phyloP scores from a whole-genome alignment of 176 grass and related monocot species.

The Puya raimondii region DNA sequence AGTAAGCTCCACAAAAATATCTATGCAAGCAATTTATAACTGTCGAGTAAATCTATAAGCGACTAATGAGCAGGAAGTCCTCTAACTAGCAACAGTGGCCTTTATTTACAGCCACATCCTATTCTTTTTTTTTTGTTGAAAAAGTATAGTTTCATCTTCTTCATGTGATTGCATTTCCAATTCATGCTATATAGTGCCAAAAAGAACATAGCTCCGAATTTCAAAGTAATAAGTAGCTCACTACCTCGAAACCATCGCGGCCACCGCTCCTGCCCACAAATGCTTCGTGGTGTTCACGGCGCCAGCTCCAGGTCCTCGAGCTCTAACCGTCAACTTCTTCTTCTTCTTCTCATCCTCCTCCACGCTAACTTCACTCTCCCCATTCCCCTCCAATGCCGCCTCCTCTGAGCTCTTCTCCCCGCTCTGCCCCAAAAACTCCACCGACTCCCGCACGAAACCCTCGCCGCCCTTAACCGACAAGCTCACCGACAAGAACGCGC shows the following conservation, averaged over 20 bases:
- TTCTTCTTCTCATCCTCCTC: conserved; percentile 17
- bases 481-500: conserved; percentile 65
- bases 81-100: too few relatives aligned
- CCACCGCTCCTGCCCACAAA: conserved; percentile 84
- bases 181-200: neutral
- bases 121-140: too few relatives aligned
- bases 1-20: too few relatives aligned
- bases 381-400: conserved; percentile 22
- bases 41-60: too few relatives aligned
- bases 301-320: conserved; percentile 31
- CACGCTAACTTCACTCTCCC: conserved; percentile 20
- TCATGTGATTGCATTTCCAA: neutral
- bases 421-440: conserved; percentile 40
- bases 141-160: neutral
- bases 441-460: conserved; percentile 37
- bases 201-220: neutral
- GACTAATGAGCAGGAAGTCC: too few relatives aligned
- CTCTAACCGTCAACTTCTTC: conserved; percentile 19
- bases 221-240: neutral
- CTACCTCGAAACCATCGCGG: conserved; percentile 93
- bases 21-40: too few relatives aligned
- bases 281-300: conserved; percentile 81
- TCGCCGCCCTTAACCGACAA: conserved; percentile 67
- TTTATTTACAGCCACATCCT: too few relatives aligned
- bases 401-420: conserved; percentile 41